A percentile compares a stretch with the other conserved stretches of the same genome.
phyloP scores from a whole-genome alignment of 129 eudicot genomes.

The Calendula officinalis region DNA sequence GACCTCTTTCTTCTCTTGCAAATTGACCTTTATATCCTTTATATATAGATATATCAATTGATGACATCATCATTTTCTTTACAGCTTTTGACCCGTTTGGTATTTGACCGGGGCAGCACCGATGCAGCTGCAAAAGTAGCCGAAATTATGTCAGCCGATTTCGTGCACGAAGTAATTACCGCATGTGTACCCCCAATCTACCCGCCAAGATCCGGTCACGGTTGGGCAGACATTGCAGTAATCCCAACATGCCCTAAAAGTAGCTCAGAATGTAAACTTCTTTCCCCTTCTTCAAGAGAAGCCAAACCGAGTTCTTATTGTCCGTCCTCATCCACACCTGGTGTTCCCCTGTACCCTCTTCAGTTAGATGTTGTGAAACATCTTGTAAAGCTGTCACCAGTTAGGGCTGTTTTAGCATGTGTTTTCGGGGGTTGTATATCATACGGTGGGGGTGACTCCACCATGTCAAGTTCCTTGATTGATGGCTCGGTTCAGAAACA shows the following conservation, averaged over 20 bases:
- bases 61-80: background rate
- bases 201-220: slow-evolving; percentile 94
- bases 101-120: slow-evolving; percentile 93
- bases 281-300: slow-evolving; percentile 73
- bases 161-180: slow-evolving; percentile 96
- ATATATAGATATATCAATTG: background rate
- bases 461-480: slow-evolving; percentile 57
- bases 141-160: slow-evolving; percentile 92
- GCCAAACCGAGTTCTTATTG: slow-evolving; percentile 66
- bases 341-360: slow-evolving; percentile 88
- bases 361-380: slow-evolving; percentile 89
- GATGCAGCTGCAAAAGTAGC: slow-evolving; percentile 99
- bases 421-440: slow-evolving; percentile 88
- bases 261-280: slow-evolving; percentile 48
- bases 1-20: slow-evolving; percentile 13
- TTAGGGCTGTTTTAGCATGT: slow-evolving; percentile 90
- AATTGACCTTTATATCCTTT: background rate
- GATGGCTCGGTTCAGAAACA: slow-evolving; percentile 58
- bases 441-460: slow-evolving; percentile 63
- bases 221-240: slow-evolving; percentile 98
- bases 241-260: slow-evolving; percentile 59
- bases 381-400: slow-evolving; percentile 91
- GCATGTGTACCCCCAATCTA: slow-evolving; percentile 97
- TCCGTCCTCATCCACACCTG: slow-evolving; percentile 73
- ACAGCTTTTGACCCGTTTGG: slow-evolving; percentile 95